Percentiles rank a stretch among this genome's conserved stretches.
These are phyloP conservation scores for Candida hungchunana DNA, from an alignment of 805 yeast genomes.

Conservation along the genomic window DNA sequence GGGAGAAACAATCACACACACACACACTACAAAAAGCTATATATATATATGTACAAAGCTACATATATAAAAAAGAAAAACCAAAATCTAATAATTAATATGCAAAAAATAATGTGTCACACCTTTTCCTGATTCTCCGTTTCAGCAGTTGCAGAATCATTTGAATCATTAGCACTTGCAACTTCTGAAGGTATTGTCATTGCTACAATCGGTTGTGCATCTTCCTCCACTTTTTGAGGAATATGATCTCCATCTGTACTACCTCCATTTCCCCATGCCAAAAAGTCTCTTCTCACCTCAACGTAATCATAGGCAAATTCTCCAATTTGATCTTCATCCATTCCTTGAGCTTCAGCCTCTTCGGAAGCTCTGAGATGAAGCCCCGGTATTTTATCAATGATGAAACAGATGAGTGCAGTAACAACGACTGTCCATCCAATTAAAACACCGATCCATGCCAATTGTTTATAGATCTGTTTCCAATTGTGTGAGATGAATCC, in stretches of 20 bases:
- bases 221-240: not conserved
- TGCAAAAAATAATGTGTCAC: too few relatives aligned
- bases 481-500: constrained; percentile 92
- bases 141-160: too few relatives aligned
- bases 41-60: too few relatives aligned
- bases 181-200: too few relatives aligned
- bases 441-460: constrained; percentile 76
- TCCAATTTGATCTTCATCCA: constrained; percentile 96
- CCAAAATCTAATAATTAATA: too few relatives aligned
- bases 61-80: too few relatives aligned
- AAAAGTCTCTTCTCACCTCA: constrained; percentile 90
- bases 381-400: constrained; percentile 76
- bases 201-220: not conserved
- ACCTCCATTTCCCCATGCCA: constrained; percentile 37
- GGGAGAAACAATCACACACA: too few relatives aligned
- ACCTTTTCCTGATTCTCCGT: too few relatives aligned
- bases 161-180: too few relatives aligned
- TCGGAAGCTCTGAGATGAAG: constrained; percentile 75
- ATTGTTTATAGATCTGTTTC: constrained; percentile 86
- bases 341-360: constrained; percentile 81
- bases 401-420: constrained; percentile 71
- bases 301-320: constrained; percentile 99
- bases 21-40: too few relatives aligned
- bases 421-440: constrained; percentile 72
- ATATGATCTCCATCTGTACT: constrained; percentile 1